Evolutionary conservation across 2,329 filamentous ascomycete genomes (phyloP), one percentile per base, ranked within the genome.

Genomic region (Penicillium capsulatum): DNA sequence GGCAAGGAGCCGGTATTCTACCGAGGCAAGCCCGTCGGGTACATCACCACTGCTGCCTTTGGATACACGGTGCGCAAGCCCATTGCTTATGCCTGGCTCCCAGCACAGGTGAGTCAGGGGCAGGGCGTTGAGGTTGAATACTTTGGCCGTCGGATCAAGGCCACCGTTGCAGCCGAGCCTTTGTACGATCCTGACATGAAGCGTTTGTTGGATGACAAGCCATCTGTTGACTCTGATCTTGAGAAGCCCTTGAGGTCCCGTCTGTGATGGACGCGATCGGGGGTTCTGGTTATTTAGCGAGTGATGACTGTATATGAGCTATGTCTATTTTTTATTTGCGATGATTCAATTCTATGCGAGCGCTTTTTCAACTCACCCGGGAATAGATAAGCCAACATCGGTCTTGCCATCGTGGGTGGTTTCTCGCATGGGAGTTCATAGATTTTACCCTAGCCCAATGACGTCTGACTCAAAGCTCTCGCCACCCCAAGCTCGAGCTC

Each of bases 1-100:
- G 79, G 79, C 4, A 81, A 81, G 52, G 79, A 83, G 54, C 79
- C 80, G 0, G 76, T 83, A 0, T 80, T 73, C 38, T 47, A 68
- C 10, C 55, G 70, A 2, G 71, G 69, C 7, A 59, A 69, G 38
- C 48, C 70, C 0, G 65, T 65, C 1, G 79, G 80, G 0, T 83
- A 83, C 45, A 67, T 83, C 17, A 81, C 77, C 2, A 81, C 70
- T 36, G 73, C 79, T 1, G 77, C 74, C 0, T 83, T 81, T 51
- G 79, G 75, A 0, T 81, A 77, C 50, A 77, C 74, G 0, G 55
- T 82, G 7, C 60, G 75, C 17, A 79, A 75, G 57, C 78, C 79
- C 0, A 66, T 81, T 9, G 79, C 76, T 0, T 81, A 76, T 54
- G 73, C 77, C 0, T 80, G 76, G 63, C 59, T 83, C 9, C 77